Evolutionary conservation across 2,329 filamentous ascomycete species (phyloP).

Genomic region (Chaetomium globosum): DNA sequence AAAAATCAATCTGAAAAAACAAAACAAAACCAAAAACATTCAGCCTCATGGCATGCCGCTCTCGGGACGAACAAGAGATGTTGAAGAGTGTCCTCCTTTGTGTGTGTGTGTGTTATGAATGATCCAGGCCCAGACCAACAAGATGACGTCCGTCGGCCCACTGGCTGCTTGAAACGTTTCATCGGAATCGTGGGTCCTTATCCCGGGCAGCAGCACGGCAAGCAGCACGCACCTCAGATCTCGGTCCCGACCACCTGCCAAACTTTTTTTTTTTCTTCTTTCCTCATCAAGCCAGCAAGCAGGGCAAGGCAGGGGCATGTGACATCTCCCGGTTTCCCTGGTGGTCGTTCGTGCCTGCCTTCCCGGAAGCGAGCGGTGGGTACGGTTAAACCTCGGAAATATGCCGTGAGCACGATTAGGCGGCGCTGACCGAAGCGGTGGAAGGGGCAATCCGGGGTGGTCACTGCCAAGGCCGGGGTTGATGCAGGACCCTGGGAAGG

Average conservation of each 20-base stretch:
- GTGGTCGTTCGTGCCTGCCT: background rate
- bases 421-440: slow-evolving; percentile 17
- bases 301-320: slow-evolving; percentile 4
- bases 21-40: background rate
- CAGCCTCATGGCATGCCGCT: background rate
- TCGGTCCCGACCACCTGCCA: slow-evolving; percentile 11
- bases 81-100: background rate
- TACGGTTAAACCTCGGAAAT: slow-evolving; percentile 28
- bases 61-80: background rate
- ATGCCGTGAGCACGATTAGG: slow-evolving; percentile 14
- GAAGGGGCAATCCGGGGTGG: slow-evolving; percentile 9
- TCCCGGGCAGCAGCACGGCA: background rate
- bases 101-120: background rate
- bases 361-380: slow-evolving; percentile 21
- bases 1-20: background rate
- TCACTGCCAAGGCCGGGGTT: slow-evolving; percentile 17
- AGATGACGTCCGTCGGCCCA: background rate
- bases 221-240: slow-evolving; percentile 9
- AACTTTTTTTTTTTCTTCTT: background rate
- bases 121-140: slow-evolving; percentile 6
- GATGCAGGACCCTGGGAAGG: slow-evolving; percentile 27
- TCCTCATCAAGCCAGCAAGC: background rate
- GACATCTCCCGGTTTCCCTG: slow-evolving; percentile 11
- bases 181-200: background rate
- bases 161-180: slow-evolving; percentile 3